phyloP scores from a whole-genome alignment of 169 alveolate species.

The Cryptosporidium sp. region DNA sequence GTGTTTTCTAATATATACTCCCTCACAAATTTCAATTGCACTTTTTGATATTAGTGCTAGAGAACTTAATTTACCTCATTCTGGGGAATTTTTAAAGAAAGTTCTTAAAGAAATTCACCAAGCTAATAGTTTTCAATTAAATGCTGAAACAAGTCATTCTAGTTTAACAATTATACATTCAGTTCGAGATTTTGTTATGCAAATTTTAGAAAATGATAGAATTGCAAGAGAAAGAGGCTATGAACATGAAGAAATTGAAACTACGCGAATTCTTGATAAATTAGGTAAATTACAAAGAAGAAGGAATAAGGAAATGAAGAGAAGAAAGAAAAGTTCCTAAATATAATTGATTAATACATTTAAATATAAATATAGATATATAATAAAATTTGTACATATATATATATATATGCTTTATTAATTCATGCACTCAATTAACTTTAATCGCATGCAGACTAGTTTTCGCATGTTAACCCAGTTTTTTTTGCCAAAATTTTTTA shows the following conservation, averaged over 20 bases:
- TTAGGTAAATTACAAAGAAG: slow-evolving; percentile 53
- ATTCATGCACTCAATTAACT: background rate
- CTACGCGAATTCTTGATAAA: slow-evolving; percentile 55
- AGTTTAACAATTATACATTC: slow-evolving; percentile 24
- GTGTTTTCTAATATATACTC: slow-evolving; percentile 61
- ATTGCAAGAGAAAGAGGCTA: slow-evolving; percentile 6
- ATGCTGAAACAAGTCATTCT: slow-evolving; percentile 13
- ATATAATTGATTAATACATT: background rate
- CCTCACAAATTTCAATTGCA: slow-evolving; percentile 58
- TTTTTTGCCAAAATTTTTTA: no score
- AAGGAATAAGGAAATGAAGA: slow-evolving; percentile 58
- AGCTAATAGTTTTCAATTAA: background rate
- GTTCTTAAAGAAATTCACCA: slow-evolving; percentile 45
- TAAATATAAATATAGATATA: background rate
- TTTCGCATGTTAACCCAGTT: background rate
- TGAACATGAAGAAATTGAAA: slow-evolving; percentile 41
- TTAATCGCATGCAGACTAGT: background rate
- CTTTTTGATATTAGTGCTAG: slow-evolving; percentile 67
- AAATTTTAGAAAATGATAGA: slow-evolving; percentile 35
- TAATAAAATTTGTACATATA: background rate
- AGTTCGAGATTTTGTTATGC: slow-evolving; percentile 22
- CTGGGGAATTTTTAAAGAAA: slow-evolving; percentile 49
- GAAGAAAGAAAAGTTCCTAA: slow-evolving; percentile 24
- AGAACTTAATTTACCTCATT: slow-evolving; percentile 64
- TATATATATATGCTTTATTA: no score